These are phyloP conservation scores for Neurospora sp. DNA, from an alignment of 495 filamentous ascomycete genomes.

Conservation along the genomic window DNA sequence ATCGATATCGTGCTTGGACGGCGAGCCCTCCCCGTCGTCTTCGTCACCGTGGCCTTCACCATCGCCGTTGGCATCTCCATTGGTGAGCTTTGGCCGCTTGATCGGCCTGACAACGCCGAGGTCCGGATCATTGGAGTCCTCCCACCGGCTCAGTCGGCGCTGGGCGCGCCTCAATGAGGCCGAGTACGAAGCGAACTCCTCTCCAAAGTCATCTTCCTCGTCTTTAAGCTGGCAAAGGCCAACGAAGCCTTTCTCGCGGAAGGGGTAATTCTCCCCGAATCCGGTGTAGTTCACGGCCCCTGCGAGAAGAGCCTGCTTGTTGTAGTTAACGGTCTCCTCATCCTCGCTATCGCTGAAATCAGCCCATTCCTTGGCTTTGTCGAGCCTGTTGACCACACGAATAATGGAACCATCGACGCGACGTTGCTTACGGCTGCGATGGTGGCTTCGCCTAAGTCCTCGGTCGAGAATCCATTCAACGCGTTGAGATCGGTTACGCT, in stretches of 20 bases:
- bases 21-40: conserved; percentile 18
- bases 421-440: conserved; percentile 48
- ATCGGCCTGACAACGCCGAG: conserved; percentile 33
- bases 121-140: conserved; percentile 39
- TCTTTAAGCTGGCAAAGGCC: conserved; percentile 58
- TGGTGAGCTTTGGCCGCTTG: conserved; percentile 26
- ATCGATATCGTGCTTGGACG: conserved; percentile 18
- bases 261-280: conserved; percentile 13
- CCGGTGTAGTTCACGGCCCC: conserved; percentile 5
- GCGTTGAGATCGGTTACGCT: conserved; percentile 76
- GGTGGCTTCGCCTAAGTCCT: conserved; percentile 54
- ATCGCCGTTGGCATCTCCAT: conserved; percentile 10
- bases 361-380: conserved; percentile 47
- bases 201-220: conserved; percentile 67
- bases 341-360: conserved; percentile 73
- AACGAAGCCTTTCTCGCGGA: conserved; percentile 50
- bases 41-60: conserved; percentile 14
- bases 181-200: conserved; percentile 61
- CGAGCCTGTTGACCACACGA: conserved; percentile 57
- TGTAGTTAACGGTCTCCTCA: conserved; percentile 43
- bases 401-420: conserved; percentile 52
- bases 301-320: conserved; percentile 10
- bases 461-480: conserved; percentile 80
- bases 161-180: conserved; percentile 59
- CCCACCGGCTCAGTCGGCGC: conserved; percentile 68